Conservation (phyloP, 306 rosid genomes). For the Quercus aquifolioides region DNA sequence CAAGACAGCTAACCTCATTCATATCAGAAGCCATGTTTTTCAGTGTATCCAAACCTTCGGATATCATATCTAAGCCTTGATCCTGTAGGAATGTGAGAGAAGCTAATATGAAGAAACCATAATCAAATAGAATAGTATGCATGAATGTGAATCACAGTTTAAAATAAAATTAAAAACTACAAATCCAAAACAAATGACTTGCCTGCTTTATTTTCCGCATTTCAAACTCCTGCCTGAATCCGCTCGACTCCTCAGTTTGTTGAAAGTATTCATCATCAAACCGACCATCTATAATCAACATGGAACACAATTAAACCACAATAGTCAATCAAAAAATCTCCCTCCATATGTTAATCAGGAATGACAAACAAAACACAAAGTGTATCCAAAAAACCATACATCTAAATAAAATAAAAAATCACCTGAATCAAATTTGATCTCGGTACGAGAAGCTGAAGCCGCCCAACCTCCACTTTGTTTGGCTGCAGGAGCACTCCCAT, state of each 20-base stretch:
- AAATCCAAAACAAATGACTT: slow-evolving; percentile 31
- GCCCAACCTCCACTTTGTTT: slow-evolving; percentile 90
- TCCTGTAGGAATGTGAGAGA: slow-evolving; percentile 47
- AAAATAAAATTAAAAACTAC: background rate
- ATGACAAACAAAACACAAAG: background rate
- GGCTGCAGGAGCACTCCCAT: slow-evolving; percentile 76
- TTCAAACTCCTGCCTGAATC: slow-evolving; percentile 91
- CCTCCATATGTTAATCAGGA: background rate
- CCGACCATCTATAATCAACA: slow-evolving; percentile 61
- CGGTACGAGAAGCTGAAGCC: slow-evolving; percentile 79
- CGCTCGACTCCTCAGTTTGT: slow-evolving; percentile 67
- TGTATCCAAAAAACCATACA: background rate
- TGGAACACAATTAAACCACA: slow-evolving; percentile 11
- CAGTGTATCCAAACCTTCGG: slow-evolving; percentile 92
- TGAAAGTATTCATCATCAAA: slow-evolving; percentile 82
- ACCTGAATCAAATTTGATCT: slow-evolving; percentile 95
- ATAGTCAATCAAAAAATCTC: background rate
- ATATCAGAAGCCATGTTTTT: slow-evolving; percentile 97
- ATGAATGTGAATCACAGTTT: background rate
- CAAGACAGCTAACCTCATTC: slow-evolving; percentile 73
- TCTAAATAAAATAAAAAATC: background rate
- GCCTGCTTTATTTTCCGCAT: slow-evolving; percentile 90
- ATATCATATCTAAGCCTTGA: slow-evolving; percentile 92
- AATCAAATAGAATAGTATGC: background rate
- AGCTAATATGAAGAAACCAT: slow-evolving; percentile 13